These are phyloP conservation scores for Yamadazyma buinensis DNA, from an alignment of 1,139 yeast species.

Conservation along the genomic window DNA sequence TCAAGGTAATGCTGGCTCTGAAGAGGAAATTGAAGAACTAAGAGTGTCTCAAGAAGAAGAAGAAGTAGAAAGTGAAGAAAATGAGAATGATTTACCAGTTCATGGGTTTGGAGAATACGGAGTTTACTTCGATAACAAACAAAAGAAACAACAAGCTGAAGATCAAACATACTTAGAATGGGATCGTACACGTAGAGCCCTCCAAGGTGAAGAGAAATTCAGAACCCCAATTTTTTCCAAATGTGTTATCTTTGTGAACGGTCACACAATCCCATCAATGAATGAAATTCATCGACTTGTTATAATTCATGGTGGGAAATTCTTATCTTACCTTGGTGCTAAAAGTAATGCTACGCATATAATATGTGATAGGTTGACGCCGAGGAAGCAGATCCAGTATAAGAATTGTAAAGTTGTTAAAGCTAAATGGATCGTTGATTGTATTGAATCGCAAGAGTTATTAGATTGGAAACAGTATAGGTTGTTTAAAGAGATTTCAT, in stretches of 20 bases:
- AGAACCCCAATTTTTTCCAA: conserved; percentile 49
- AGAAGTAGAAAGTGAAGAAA: conserved; percentile 8
- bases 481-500: conserved; percentile 49
- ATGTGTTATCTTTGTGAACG: conserved; percentile 75
- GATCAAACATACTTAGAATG: conserved; percentile 53
- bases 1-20: neutral
- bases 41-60: neutral
- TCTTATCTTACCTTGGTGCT: conserved; percentile 61
- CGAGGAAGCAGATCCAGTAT: conserved; percentile 65
- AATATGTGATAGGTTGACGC: conserved; percentile 73
- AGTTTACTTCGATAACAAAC: conserved; percentile 66
- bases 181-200: conserved; percentile 38
- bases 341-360: conserved; percentile 82
- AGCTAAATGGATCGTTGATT: conserved; percentile 80
- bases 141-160: conserved; percentile 61
- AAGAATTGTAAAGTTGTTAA: conserved; percentile 68
- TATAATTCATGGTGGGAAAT: conserved; percentile 75
- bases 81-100: conserved; percentile 28
- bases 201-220: conserved; percentile 17
- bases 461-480: conserved; percentile 68
- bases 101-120: conserved; percentile 68
- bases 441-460: conserved; percentile 43
- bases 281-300: conserved; percentile 68
- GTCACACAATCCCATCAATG: conserved; percentile 78
- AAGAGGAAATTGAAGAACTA: neutral